Evolutionary conservation across 306 rosid genomes (phyloP).

Genomic region (Begonia loranthoides): DNA sequence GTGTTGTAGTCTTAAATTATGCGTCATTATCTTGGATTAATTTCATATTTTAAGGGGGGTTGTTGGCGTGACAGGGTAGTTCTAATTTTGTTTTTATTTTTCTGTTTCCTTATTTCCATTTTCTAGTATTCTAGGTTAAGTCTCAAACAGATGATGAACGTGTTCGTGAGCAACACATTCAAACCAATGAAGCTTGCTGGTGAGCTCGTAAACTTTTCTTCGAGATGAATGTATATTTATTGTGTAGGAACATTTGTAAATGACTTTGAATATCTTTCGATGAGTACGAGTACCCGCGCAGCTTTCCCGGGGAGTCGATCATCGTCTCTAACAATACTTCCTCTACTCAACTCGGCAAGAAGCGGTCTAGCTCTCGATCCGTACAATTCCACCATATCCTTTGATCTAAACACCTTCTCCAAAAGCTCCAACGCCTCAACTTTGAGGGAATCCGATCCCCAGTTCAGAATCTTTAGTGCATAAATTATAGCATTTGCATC

Average conservation of each 20-base stretch:
- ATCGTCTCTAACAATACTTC: slow-evolving; percentile 27
- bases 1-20: too few relatives aligned
- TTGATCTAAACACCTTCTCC: slow-evolving; percentile 55
- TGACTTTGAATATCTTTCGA: slow-evolving; percentile 65
- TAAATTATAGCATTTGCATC: slow-evolving; percentile 39
- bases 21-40: too few relatives aligned
- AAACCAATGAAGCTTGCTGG: too few relatives aligned
- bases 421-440: slow-evolving; percentile 56
- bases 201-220: too few relatives aligned
- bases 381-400: slow-evolving; percentile 53
- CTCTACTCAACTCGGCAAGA: slow-evolving; percentile 36
- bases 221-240: too few relatives aligned
- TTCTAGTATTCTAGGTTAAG: too few relatives aligned
- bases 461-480: slow-evolving; percentile 39
- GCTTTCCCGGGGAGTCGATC: slow-evolving; percentile 46
- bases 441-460: slow-evolving; percentile 55
- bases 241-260: slow-evolving; percentile 12
- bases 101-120: too few relatives aligned
- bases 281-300: slow-evolving; percentile 37
- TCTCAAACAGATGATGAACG: too few relatives aligned
- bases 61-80: too few relatives aligned
- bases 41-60: too few relatives aligned
- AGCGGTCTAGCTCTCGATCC: slow-evolving; percentile 36
- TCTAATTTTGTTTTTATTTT: too few relatives aligned
- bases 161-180: too few relatives aligned